Evolutionary conservation across 352 stramenopile genomes (phyloP).

Genomic region (Phytophthora tentaculata): DNA sequence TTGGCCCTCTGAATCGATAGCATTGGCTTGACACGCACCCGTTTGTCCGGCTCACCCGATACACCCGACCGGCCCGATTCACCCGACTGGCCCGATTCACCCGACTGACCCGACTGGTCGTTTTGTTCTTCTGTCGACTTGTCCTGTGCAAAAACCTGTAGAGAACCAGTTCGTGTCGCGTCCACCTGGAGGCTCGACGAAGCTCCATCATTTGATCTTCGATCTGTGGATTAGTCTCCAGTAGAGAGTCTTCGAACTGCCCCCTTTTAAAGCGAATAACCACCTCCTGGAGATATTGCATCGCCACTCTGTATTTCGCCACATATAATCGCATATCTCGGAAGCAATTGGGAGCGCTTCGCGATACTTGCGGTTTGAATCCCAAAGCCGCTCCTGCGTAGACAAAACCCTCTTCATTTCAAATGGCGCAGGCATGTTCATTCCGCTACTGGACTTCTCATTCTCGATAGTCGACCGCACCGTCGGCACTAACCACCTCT

Average conservation of each 20-base stretch:
- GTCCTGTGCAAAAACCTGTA: background rate
- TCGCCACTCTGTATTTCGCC: background rate
- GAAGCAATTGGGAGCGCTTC: background rate
- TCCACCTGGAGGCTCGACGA: background rate
- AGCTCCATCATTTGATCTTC: background rate
- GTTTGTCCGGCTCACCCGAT: no score
- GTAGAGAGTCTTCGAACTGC: background rate
- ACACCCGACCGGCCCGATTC: background rate
- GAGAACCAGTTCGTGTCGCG: background rate
- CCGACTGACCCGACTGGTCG: background rate
- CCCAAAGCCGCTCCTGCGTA: background rate
- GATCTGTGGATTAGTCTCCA: background rate
- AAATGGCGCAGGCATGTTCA: background rate
- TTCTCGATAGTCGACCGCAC: background rate
- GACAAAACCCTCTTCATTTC: background rate
- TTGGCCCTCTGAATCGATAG: no score
- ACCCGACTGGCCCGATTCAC: no score
- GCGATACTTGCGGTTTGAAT: background rate
- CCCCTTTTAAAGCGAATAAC: background rate
- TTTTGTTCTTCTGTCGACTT: background rate
- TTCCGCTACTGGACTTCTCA: no score
- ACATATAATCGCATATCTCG: background rate
- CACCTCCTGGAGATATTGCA: background rate
- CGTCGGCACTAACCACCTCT: background rate
- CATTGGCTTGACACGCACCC: no score